Evolutionary conservation across 1,284 basidiomycete genomes (phyloP).

Genomic region (Ustilago trichophora): DNA sequence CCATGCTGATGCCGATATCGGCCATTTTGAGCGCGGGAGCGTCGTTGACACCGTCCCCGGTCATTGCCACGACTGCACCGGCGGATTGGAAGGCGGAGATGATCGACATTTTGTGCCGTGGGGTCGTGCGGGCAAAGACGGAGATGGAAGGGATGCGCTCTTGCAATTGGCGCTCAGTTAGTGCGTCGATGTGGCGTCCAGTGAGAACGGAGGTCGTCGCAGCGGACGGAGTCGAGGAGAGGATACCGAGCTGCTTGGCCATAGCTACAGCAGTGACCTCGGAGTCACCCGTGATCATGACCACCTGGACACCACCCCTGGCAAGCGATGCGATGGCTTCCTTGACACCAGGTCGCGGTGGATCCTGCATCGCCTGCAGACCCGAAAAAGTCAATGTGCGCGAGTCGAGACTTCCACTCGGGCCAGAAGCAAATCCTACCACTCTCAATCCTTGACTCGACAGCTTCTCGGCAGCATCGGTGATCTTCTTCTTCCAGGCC

Average conservation of each 20-base stretch:
- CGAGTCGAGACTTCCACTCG: constrained; percentile 49
- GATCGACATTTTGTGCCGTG: constrained; percentile 96
- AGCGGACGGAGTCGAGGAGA: constrained; percentile 6
- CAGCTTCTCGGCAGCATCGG: constrained; percentile 76
- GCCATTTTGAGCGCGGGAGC: constrained; percentile 97
- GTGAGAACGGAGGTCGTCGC: constrained; percentile 73
- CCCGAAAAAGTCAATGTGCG: constrained; percentile 84
- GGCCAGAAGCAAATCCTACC: constrained; percentile 86
- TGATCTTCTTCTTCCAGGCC: constrained; percentile 75
- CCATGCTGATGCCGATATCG: constrained; percentile 97
- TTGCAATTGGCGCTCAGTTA: constrained; percentile 78
- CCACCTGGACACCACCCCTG: constrained; percentile 88
- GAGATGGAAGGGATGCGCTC: constrained; percentile 82
- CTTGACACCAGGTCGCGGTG: constrained; percentile 89
- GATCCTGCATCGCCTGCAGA: constrained; percentile 94
- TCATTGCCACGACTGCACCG: constrained; percentile 94
- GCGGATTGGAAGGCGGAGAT: constrained; percentile 88
- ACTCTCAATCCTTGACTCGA: constrained; percentile 83
- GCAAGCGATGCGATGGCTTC: constrained; percentile 84
- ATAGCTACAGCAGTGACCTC: constrained; percentile 90
- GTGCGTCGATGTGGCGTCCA: constrained; percentile 81
- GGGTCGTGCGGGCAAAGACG: constrained; percentile 93
- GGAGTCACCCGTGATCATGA: constrained; percentile 98
- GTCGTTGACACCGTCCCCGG: constrained; percentile 97
- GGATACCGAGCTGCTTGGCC: constrained; percentile 85